Conservation (phyloP, 1,139 yeast species). For the Blastobotrys buckinghamii region DNA sequence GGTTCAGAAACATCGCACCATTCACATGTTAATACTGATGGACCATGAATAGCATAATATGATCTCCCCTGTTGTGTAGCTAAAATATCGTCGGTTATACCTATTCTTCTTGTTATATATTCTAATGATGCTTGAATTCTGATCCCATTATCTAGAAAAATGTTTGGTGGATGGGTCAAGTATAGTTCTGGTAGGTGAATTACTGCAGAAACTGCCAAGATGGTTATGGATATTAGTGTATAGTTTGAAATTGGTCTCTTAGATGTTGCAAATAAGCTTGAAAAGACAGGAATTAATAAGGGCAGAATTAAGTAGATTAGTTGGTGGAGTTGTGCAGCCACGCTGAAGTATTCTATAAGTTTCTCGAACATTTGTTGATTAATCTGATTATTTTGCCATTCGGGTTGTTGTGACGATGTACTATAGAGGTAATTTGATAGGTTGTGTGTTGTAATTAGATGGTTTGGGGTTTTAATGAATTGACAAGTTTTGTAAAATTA, state of each 20-base stretch:
- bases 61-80: constrained; percentile 20
- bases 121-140: constrained; percentile 23
- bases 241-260: neutral
- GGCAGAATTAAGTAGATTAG: neutral
- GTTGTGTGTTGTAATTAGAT: too few species aligned
- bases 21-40: constrained; percentile 22
- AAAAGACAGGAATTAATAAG: neutral
- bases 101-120: constrained; percentile 19
- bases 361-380: too few species aligned
- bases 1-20: constrained; percentile 24
- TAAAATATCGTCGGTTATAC: constrained; percentile 15
- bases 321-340: neutral
- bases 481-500: too few species aligned
- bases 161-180: neutral
- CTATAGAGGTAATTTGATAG: too few species aligned
- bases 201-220: neutral
- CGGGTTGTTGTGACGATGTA: too few species aligned
- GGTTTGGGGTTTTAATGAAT: too few species aligned
- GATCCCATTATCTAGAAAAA: constrained; percentile 17
- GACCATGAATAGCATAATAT: constrained; percentile 25
- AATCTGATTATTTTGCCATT: too few species aligned
- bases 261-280: neutral
- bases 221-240: neutral
- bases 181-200: constrained; percentile 12
- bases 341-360: neutral